Evolutionary conservation across 1,284 basidiomycete species (phyloP), one percentile per base, ranked within the genome.

Genomic region (Pterulicium gracile): DNA sequence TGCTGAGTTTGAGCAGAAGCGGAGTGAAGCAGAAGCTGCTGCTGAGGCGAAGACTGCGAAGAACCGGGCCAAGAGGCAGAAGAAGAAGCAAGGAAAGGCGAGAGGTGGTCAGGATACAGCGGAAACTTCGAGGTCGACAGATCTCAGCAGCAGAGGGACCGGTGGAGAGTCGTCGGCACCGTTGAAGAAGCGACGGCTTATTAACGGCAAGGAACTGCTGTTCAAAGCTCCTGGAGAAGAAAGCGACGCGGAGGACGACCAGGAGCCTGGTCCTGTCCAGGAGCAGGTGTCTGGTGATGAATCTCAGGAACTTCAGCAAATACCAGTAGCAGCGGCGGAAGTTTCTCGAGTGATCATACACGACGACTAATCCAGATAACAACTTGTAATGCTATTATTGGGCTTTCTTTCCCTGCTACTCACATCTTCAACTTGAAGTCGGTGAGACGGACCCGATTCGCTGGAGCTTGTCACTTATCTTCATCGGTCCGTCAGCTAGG

Each of bases 31-130:
- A 45, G 79, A 86, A 49, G 75, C 76, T 20, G 62, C 67, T 7
- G 77, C 86, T 1, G 81, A 94, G 42, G 79, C 83, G 2, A 95
- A 92, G 68, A 95, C 93, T 0, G 81, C 88, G 12, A 96, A 92
- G 67, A 96, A 96, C 60, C 75, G 93, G 14, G 85, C 88, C 7
- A 94, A 88, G 61, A 69, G 93, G 43, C 85, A 83, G 62, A 94
- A 93, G 72, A 97, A 93, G 61, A 80, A 73, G 52, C 73, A 70
- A 42, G 66, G 68, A 57, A 81, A 77, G 57, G 58, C 51, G 3
- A 76, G 60, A 14, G 56, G 57, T 18, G 52, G 40, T 12, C n/a
- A n/a, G n/a, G n/a, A n/a, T n/a, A n/a, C n/a, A n/a, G n/a, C n/a
- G n/a, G n/a, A n/a, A n/a, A n/a, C n/a, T n/a, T n/a, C n/a, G n/a